Evolutionary conservation across 345 rosid genomes (phyloP), one percentile per base, ranked within the genome.

Genomic region (Erodium maritimum): DNA sequence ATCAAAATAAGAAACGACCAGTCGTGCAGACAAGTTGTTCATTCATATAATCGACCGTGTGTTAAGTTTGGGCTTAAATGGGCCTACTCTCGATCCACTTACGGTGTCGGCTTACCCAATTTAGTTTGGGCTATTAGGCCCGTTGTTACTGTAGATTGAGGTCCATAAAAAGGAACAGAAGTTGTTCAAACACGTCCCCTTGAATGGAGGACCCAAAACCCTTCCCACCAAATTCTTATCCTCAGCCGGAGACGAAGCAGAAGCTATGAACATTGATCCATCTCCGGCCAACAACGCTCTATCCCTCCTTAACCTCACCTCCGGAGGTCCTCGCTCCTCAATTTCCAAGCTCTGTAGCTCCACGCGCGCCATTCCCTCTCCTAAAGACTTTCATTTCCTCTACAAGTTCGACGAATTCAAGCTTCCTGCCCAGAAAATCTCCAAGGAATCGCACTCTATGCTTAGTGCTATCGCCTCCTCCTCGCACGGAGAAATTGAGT

Each of bases 331-430:
- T 55, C 69, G 77, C 20, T 64, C 76, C 12, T 74, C 86, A 10
- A 71, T 88, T 33, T 70, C 88, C 20, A 66, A 64, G 56, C 79
- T 86, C 61, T 67, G 80, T 2, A 70, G 76, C 33, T 65, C 81
- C 17, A 82, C 85, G 5, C 75, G 76, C 54, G 61, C 71, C 46
- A 73, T 93, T 56, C 96, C 99, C 3, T 18, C 84, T 8, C 69
- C 77, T 58, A 78, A 71, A 48, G 99, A 86, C 73, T 93, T 93
- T 46, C 95, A 93, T 58, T 93, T 85, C 73, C 89, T 69, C 76
- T 10, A 73, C 80, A 93, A 89, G 61, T 93, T 93, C 75, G 78
- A 71, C 29, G 90, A 80, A 54, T 87, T 93, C 78, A 83, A 78
- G 63, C 65, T 52, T 23, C 95, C 96, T 23, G 60, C 82, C 12